A percentile compares a stretch with the other conserved stretches of the same genome.
These are phyloP conservation scores for Porphyrellus cyaneotinctus DNA, from an alignment of 768 basidiomycete genomes.

Conservation along the genomic window DNA sequence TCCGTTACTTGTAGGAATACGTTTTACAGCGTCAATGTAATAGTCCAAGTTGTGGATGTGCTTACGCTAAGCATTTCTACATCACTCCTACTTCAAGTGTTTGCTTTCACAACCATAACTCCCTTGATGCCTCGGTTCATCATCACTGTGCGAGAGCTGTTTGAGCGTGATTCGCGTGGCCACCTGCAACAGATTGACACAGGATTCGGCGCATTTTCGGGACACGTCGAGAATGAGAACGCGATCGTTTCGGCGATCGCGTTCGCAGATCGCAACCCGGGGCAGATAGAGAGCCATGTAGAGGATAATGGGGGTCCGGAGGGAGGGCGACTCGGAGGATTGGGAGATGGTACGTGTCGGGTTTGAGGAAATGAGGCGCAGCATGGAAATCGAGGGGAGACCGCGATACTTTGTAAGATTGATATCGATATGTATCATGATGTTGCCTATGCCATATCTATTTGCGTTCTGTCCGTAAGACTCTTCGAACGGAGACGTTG, in stretches of 20 bases:
- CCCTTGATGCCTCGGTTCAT: background rate
- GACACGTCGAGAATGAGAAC: background rate
- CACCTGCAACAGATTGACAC: background rate
- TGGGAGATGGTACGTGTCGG: background rate
- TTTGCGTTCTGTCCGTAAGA: no score
- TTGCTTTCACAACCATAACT: background rate
- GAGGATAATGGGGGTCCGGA: background rate
- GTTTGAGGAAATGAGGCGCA: background rate
- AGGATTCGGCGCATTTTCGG: background rate
- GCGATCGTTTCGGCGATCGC: background rate
- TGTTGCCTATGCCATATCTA: no score
- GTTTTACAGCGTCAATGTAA: background rate
- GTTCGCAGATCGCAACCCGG: background rate
- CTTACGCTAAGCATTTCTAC: no score
- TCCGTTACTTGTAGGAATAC: background rate
- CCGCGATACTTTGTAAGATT: no score
- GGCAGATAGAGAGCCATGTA: background rate
- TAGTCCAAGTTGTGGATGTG: background rate
- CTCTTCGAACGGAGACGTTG: no score
- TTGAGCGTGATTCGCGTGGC: background rate
- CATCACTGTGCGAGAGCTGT: background rate
- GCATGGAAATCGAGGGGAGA: background rate
- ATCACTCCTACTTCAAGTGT: background rate
- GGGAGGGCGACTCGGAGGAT: background rate
- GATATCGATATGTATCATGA: no score